Evolutionary conservation across 208 protist species (phyloP), one percentile per base, ranked within the genome.

Genomic region (Crithidia mellificae): DNA sequence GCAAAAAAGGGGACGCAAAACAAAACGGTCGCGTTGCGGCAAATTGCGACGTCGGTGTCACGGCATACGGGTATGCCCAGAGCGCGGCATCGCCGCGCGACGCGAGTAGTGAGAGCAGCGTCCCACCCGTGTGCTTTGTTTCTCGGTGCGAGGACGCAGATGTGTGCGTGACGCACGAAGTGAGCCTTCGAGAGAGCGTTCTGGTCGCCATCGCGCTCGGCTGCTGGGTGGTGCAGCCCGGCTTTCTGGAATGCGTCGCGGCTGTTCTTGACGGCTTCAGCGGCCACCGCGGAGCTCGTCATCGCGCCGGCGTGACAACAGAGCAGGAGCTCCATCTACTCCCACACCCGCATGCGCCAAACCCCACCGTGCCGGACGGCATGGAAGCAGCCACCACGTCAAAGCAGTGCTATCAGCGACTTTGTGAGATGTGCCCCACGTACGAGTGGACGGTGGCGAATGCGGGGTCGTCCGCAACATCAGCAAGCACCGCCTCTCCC

Each of bases 171-270:
- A 81, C 88, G 9, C 83, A 94, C 61, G 72, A 90, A 36, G 34
- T 91, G 7, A 83, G 49, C 25, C 73, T 81, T 25, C 83, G 88
- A 2, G 85, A 91, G 64, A 90, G 78, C 44, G 77, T 94, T 27
- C 80, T 94, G 38, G 70, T 81, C 1, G 85, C 85, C n/a, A 71
- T 92, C 1, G 85, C 77, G 8, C 71, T 58, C 0, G 88, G 88
- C 19, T 57, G 81, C 52, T 91, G 78, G 80, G 70, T 91, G 7
- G 74, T 91, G 41, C 78, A 67, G 27, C 77, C 82, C 5, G 64
- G 77, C 20, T 80, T 71, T 25, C 50, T 93, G 5, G 62, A 84
- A 29, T 78, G 80, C 15, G 51, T 72, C 0, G 58, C 39, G 2
- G 72, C 52, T 7, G 36, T 61, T 6, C 54, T 86, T 1, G 66